Percentiles rank a stretch among this genome's conserved stretches.
Conservation (phyloP, 345 rosid genomes). For the Physaria fendleri region DNA sequence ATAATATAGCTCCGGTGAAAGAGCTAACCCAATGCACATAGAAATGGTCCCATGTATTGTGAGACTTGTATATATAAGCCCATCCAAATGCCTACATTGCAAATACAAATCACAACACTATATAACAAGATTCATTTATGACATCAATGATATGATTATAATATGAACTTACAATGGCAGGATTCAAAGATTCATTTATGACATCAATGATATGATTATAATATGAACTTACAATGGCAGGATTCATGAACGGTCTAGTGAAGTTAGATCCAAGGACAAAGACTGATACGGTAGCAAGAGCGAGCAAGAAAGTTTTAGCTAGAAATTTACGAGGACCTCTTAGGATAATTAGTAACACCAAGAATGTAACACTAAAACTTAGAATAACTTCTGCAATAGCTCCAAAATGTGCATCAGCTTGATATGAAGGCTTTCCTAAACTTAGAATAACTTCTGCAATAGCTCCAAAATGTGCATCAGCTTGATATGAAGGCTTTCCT, state of each 20-base stretch:
- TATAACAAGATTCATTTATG: background rate
- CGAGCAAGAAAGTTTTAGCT: slow-evolving; percentile 54
- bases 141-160: too few species aligned
- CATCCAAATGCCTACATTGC: slow-evolving; percentile 82
- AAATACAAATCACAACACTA: background rate
- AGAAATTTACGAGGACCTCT: slow-evolving; percentile 61
- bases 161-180: slow-evolving; percentile 90
- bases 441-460: slow-evolving; percentile 83
- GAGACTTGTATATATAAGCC: slow-evolving; percentile 78
- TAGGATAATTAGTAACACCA: slow-evolving; percentile 58
- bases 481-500: slow-evolving; percentile 54
- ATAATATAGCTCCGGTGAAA: slow-evolving; percentile 64
- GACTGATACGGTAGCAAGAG: slow-evolving; percentile 54
- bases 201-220: too few species aligned
- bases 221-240: slow-evolving; percentile 90
- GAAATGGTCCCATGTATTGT: slow-evolving; percentile 84
- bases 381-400: slow-evolving; percentile 84
- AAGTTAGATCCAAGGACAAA: slow-evolving; percentile 52
- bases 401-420: too few species aligned
- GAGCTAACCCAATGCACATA: slow-evolving; percentile 94
- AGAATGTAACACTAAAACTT: slow-evolving; percentile 67
- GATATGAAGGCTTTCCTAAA: too few species aligned
- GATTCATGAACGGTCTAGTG: slow-evolving; percentile 97
- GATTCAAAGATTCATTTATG: slow-evolving; percentile 56
- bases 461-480: slow-evolving; percentile 80